Evolutionary conservation across 441 rosid species (phyloP), one percentile per base, ranked within the genome.

Genomic region (Pelargonium cotyledonis): DNA sequence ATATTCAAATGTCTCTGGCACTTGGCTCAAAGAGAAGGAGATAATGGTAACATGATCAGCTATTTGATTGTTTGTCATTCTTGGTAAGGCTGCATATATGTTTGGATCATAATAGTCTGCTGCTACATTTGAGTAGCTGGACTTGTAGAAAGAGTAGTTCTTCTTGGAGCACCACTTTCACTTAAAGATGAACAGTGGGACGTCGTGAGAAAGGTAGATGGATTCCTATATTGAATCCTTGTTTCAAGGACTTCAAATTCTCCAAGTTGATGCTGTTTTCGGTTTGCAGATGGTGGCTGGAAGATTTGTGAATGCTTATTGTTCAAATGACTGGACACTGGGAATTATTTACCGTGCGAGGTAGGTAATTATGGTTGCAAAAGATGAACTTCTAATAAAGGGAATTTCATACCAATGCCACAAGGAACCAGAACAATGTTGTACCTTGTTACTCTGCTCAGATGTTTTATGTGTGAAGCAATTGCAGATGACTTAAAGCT

Each of bases 291-390:
- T 89, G 91, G 98, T 93, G 72, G 91, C 96, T 26, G 98, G 96
- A 72, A 86, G 98, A 79, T 94, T 94, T 82, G 79, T 91, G 70
- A 94, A 89, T 79, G 91, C 86, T 58, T 89, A 91, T 80, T 88
- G 97, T 29, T 77, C 86, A 64, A 85, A 83, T 70, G 98, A 94
- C 68, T 94, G 98, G 97, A 94, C 82, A 38, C 97, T 94, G 55
- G 97, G 91, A 75, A 72, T 91, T 71, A 95, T 90, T 74, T 91
- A 87, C 75, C 98, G 98, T 16, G 96, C 98, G 23, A 94, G 96
- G 98, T 93, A 84, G 11, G 69, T 15, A 5, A 14, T n/a, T 4
- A 5, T 51, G n/a, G 18, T 51, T 51, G 58, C 8, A n/a, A 15
- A n/a, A 51, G 8, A 49, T 47, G 53, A 9, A 8, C 11, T 44